phyloP scores from a whole-genome alignment of 2,329 filamentous ascomycete species.

The Fusarium chaquense region DNA sequence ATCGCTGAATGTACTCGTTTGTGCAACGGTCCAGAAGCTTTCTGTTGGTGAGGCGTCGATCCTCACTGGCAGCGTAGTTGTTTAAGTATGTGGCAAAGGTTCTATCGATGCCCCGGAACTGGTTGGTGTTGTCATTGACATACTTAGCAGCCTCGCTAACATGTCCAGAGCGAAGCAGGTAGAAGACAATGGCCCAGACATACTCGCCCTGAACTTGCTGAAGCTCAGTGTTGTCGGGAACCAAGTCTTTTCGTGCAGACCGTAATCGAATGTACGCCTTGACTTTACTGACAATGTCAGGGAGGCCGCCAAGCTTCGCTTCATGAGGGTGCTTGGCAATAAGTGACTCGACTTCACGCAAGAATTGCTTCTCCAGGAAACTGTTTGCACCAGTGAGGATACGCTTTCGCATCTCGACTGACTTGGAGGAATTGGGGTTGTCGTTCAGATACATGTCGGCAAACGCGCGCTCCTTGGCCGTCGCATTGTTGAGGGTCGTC shows the following conservation, averaged over 20 bases:
- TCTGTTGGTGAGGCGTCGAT: constrained; percentile 77
- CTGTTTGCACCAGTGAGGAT: constrained; percentile 83
- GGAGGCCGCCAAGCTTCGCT: constrained; percentile 88
- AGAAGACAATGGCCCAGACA: constrained; percentile 95
- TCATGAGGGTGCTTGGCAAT: constrained; percentile 88
- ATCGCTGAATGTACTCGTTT: constrained; percentile 88
- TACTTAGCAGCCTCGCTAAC: constrained; percentile 87
- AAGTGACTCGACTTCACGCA: constrained; percentile 78
- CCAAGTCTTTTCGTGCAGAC: constrained; percentile 83
- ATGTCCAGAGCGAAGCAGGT: constrained; percentile 86
- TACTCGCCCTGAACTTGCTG: constrained; percentile 85
- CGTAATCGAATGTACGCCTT: constrained; percentile 91
- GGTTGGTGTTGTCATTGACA: constrained; percentile 80
- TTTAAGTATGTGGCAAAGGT: constrained; percentile 90
- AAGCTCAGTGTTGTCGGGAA: constrained; percentile 82
- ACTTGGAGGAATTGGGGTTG: constrained; percentile 71
- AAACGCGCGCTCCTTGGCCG: constrained; percentile 81
- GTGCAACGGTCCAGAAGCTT: constrained; percentile 89
- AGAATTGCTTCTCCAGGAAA: constrained; percentile 86
- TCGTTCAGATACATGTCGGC: constrained; percentile 82
- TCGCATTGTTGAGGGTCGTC: constrained; percentile 69
- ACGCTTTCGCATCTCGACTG: constrained; percentile 77
- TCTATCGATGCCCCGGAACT: constrained; percentile 90
- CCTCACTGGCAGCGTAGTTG: constrained; percentile 81
- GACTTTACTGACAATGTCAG: constrained; percentile 89